Percentiles rank a stretch among this genome's conserved stretches.
phyloP scores from a whole-genome alignment of 2,329 filamentous ascomycete species.

The Colletotrichum trifolii region DNA sequence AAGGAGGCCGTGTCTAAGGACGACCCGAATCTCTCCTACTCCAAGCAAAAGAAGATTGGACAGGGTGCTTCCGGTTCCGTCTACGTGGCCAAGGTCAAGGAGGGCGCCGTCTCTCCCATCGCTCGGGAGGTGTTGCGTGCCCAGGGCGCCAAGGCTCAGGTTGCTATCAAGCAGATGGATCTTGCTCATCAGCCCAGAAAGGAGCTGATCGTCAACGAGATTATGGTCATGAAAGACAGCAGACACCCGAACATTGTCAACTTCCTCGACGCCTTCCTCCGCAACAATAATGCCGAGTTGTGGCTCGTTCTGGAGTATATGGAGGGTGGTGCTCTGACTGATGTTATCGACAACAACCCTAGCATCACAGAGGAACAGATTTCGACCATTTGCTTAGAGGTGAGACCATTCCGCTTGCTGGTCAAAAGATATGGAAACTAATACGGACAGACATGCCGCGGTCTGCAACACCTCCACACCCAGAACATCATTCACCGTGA shows the following conservation, averaged over 20 bases:
- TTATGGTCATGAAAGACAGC: conserved; percentile 99
- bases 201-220: conserved; percentile 98
- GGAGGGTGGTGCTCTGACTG: conserved; percentile 96
- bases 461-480: conserved; percentile 91
- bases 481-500: conserved; percentile 99
- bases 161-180: conserved; percentile 99
- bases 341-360: conserved; percentile 98
- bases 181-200: conserved; percentile 96
- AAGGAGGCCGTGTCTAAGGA: conserved; percentile 96
- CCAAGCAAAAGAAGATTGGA: conserved; percentile 99
- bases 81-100: conserved; percentile 95
- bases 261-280: conserved; percentile 95
- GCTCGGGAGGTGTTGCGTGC: conserved; percentile 82
- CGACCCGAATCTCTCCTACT: conserved; percentile 93
- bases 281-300: conserved; percentile 93
- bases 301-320: conserved; percentile 99
- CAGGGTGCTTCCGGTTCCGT: conserved; percentile 98
- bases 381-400: conserved; percentile 95
- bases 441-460: conserved; percentile 83
- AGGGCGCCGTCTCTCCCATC: conserved; percentile 82
- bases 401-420: conserved; percentile 55
- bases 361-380: conserved; percentile 97
- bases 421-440: conserved; percentile 30
- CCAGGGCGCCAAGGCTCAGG: conserved; percentile 85
- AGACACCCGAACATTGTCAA: conserved; percentile 99